These are phyloP conservation scores for Dictyostelium purpureum DNA, from an alignment of 78 protist genomes.

Conservation along the genomic window DNA sequence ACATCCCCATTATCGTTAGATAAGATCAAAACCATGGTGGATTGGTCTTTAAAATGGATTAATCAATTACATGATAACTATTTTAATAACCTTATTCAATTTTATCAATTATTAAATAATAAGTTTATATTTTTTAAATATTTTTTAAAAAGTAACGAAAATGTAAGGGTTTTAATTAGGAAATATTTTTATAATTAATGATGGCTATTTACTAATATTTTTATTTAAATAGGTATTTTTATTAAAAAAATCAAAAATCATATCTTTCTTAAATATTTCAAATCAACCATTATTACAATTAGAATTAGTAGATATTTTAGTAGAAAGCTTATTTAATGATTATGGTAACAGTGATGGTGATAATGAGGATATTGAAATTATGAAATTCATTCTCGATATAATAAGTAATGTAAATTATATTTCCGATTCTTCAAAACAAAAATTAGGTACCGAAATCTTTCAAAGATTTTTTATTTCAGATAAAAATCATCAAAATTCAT, in stretches of 20 bases:
- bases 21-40: background rate
- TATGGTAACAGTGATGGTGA: conserved; percentile 17
- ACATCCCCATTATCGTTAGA: background rate
- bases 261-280: background rate
- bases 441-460: conserved; percentile 1
- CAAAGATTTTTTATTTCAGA: background rate
- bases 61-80: background rate
- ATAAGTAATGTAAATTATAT: background rate
- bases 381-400: background rate
- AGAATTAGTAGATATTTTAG: background rate
- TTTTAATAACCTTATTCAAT: background rate
- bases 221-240: background rate
- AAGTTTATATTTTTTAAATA: conserved; percentile 9
- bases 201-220: background rate
- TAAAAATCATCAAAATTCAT: background rate
- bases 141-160: background rate
- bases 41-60: background rate
- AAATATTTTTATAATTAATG: too few species aligned
- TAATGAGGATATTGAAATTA: conserved; percentile 2
- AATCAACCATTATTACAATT: conserved; percentile 14
- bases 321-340: conserved; percentile 4
- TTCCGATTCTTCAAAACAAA: background rate
- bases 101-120: conserved; percentile 2
- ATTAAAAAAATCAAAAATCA: background rate
- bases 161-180: background rate